Conservation (phyloP, 768 basidiomycete genomes). For the Phlebiopsis gigantea region DNA sequence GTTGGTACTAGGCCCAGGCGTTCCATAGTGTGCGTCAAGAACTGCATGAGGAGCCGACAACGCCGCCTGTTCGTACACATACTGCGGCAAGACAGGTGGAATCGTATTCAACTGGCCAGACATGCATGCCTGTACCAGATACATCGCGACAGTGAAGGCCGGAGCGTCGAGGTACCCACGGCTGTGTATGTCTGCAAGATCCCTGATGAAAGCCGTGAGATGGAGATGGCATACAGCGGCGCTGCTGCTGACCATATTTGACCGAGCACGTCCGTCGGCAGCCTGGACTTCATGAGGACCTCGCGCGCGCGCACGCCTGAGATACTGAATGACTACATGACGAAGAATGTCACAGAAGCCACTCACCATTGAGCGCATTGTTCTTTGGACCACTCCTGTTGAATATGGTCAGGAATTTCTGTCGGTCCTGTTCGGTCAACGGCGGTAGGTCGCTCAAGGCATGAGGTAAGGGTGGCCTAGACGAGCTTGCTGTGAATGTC, state of each 20-base stretch:
- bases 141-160: conserved; percentile 71
- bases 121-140: conserved; percentile 57
- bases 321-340: too few relatives aligned
- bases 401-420: conserved; percentile 53
- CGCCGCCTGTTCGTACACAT: conserved; percentile 39
- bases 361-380: conserved; percentile 51
- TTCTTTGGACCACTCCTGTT: conserved; percentile 41
- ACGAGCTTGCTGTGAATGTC: background rate
- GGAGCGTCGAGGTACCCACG: conserved; percentile 56
- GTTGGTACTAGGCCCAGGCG: background rate
- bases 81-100: conserved; percentile 37
- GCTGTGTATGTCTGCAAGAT: conserved; percentile 53
- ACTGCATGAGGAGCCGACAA: background rate
- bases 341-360: too few relatives aligned
- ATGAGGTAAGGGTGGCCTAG: background rate
- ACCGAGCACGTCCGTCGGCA: conserved; percentile 22
- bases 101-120: conserved; percentile 31
- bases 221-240: background rate
- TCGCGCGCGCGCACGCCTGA: conserved; percentile 22
- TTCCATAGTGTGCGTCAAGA: background rate
- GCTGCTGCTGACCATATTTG: conserved; percentile 17
- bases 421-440: conserved; percentile 36
- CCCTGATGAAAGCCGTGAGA: conserved; percentile 31
- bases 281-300: conserved; percentile 56
- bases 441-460: conserved; percentile 27